Evolutionary conservation across 2,329 filamentous ascomycete genomes (phyloP).

Genomic region (Fusarium solani-melongenae): DNA sequence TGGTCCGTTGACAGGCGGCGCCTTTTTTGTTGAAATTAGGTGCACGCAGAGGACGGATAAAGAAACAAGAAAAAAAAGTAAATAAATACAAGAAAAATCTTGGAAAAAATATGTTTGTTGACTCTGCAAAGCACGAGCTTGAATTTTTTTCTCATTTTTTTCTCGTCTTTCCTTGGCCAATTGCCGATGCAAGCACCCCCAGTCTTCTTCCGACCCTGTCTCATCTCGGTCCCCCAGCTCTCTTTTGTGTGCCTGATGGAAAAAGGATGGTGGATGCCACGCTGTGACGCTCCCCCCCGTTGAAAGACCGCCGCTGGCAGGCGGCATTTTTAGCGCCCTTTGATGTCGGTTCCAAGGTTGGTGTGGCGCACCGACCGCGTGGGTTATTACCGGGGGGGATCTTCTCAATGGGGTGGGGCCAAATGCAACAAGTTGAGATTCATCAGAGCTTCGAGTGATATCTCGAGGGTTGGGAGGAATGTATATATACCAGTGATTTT

Average conservation of each 20-base stretch:
- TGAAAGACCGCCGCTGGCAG: slow-evolving; percentile 4
- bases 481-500: neutral
- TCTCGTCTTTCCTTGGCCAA: slow-evolving; percentile 17
- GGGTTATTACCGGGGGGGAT: slow-evolving; percentile 28
- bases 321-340: slow-evolving; percentile 16
- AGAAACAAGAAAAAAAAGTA: neutral
- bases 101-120: slow-evolving; percentile 1
- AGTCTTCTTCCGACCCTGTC: slow-evolving; percentile 7
- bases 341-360: neutral
- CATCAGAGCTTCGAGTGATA: neutral
- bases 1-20: slow-evolving; percentile 11
- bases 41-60: neutral
- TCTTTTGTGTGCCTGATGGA: neutral
- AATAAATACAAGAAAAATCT: neutral
- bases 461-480: neutral
- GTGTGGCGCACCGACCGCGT: slow-evolving; percentile 36
- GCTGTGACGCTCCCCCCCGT: neutral
- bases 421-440: slow-evolving; percentile 6
- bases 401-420: neutral
- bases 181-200: slow-evolving; percentile 8
- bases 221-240: neutral
- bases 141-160: neutral
- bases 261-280: slow-evolving; percentile 2
- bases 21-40: slow-evolving; percentile 4
- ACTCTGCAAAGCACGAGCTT: neutral